Base-by-base conservation (phyloP, 1,139 yeast species). In the Magnusiomyces suaveolens region DNA sequence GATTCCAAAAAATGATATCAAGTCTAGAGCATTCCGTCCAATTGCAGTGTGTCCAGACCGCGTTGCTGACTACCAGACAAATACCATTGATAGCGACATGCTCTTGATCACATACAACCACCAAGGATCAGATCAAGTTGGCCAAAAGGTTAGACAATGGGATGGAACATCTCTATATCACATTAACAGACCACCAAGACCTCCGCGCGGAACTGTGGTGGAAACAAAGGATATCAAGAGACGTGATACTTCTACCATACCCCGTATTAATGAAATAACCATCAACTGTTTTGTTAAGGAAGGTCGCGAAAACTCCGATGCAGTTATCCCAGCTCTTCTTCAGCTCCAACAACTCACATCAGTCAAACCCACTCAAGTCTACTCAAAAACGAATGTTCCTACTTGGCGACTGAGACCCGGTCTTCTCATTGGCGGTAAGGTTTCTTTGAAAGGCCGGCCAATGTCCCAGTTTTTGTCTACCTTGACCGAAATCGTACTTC, bases 321-420 rank as follows among this genome's bases (percentile, higher is more conserved):
- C 83, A 59, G 87, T 89, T 51, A 80, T 90, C 57, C 79, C 92
- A 39, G 88, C 95, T 20, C 76, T 83, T 59, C 76, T 88, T 59
- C 95, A 87, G 69, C 69, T 94, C 55, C 95, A 95, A 62, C 97
- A 92, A 69, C 86, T 94, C 65, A 90, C 98, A 38, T 96, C 96
- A 60, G 83, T 79, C 61, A 87, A 88, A 69, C 90, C 97, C 46
- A 75, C 78, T 60, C 78, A 84, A 43, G 75, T 88, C 36, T 84
- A 75, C 67, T 84, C 95, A 50, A 86, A 81, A 65, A 77, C 87
- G 16, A 89, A 89, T 69, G 87, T 88, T 50, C 85, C 92, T 54
- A 80, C 82, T 46, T 90, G 97, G 96, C 83, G 83, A 63, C 78
- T 89, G 55, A 82, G 97, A 69, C 82, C 82, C 52, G 96, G 97